A percentile compares a stretch with the other conserved stretches of the same genome.
Evolutionary conservation across 176 grass and related monocot genomes (phyloP).

Genomic region (Calamus simplicifolius): DNA sequence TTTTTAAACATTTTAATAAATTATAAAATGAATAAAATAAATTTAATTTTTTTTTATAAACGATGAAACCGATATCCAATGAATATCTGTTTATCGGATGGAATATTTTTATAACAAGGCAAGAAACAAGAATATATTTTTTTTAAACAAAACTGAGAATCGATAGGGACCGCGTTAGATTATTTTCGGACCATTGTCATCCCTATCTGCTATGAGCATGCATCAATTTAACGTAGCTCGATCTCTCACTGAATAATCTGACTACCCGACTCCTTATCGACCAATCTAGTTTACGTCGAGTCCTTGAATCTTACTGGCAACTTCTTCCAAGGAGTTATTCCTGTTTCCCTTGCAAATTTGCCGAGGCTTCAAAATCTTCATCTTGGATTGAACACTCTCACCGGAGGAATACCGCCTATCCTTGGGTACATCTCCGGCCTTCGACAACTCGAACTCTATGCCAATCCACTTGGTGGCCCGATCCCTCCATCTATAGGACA

Average conservation of each 20-base stretch:
- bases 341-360: conserved; percentile 29
- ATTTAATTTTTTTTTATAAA: no score
- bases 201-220: no score
- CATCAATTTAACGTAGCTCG: conserved; percentile 43
- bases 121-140: no score
- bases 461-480: conserved; percentile 40
- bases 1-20: no score
- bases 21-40: no score
- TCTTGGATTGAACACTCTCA: conserved; percentile 31
- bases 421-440: conserved; percentile 36
- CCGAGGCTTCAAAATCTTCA: conserved; percentile 31
- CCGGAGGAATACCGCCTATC: conserved; percentile 37
- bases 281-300: conserved; percentile 27
- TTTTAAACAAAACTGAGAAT: no score
- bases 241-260: conserved; percentile 42
- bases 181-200: no score
- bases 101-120: no score
- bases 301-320: conserved; percentile 50
- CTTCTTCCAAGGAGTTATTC: conserved; percentile 31
- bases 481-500: conserved; percentile 50
- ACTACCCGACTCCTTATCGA: conserved; percentile 31
- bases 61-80: no score
- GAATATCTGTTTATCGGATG: no score
- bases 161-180: no score
- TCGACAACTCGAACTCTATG: conserved; percentile 33